Base-by-base conservation (phyloP, 192 early-diverging fungal genomes). In the Haplosporangium gracile region DNA sequence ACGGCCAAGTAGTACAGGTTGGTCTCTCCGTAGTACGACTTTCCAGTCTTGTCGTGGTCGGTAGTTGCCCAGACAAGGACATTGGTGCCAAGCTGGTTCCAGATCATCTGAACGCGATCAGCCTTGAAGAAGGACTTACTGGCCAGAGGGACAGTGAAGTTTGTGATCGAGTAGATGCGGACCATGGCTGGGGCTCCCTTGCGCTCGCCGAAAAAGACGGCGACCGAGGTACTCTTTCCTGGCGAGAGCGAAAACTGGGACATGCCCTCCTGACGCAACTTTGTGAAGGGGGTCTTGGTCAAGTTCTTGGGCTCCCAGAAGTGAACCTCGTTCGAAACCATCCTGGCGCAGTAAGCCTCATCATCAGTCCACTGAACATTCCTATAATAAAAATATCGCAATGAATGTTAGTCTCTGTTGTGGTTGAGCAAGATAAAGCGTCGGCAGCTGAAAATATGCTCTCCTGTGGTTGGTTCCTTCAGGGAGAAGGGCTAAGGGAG, bases 1-100 rank as follows among this genome's bases (percentile, higher is more conserved):
- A 95, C 96, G 20, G 97, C 92, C 72, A 99, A 88, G 77, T 95
- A 98, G 88, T 97, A 98, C 77, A 99, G 90, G 57, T 94, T 95
- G 34, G 97, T 97, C 85, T 99, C 98, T 79, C 99, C 99, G 85
- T 99, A 99, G 92, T 99, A 99, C 39, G 95, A 97, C 83, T 96
- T 94, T 76, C 96, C 96, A 24, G 97, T 96, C 85, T 94, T 97
- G 88, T 99, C 98, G 51, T 99, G 95, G 47, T 99, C 99, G 43
- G 99, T 98, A 38, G 95, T 95, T 9, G 98, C 97, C 87, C 98
- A 93, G 42, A 98, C 95, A 74, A 99, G 91, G 39, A 99, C 87
- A 82, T 94, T 94, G 60, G 96, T 97, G 40, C 96, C 96, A 18
- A 96, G 91, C 60, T 90, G 89, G 90, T 99, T 98, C 99, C 99